A percentile compares a stretch with the other conserved stretches of the same genome.
Conservation (phyloP, 495 filamentous ascomycete species). For the Lophiostoma macrostomum region DNA sequence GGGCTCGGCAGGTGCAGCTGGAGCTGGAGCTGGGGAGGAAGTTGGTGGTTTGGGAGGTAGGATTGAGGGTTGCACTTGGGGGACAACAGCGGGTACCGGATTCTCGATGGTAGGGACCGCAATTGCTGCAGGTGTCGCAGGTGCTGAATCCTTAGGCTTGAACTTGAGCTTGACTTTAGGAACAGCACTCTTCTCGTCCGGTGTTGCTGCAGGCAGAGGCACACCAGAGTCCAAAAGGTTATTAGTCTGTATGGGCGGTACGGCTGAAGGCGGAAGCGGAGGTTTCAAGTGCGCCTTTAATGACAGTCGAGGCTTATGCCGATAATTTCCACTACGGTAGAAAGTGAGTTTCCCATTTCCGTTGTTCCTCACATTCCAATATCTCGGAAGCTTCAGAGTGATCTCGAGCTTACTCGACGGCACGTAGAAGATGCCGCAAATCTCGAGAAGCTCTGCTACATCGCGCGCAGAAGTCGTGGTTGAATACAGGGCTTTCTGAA, state of each 20-base stretch:
- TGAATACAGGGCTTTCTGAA: slow-evolving; percentile 76
- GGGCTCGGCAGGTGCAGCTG: background rate
- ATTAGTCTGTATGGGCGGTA: no score
- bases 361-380: slow-evolving; percentile 63
- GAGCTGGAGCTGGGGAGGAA: background rate
- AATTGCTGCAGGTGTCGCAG: no score
- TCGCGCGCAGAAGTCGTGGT: slow-evolving; percentile 63
- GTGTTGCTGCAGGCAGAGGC: no score
- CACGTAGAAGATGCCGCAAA: slow-evolving; percentile 72
- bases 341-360: slow-evolving; percentile 52
- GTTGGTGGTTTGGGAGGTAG: no score
- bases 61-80: no score
- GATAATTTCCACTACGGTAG: slow-evolving; percentile 17
- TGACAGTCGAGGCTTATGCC: slow-evolving; percentile 14
- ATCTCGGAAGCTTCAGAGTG: slow-evolving; percentile 64
- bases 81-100: no score
- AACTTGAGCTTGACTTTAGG: no score
- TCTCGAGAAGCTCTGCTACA: slow-evolving; percentile 69
- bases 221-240: no score
- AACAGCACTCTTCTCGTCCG: no score
- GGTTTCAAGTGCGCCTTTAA: background rate
- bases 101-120: no score
- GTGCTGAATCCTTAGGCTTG: no score
- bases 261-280: background rate
- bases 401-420: slow-evolving; percentile 60